Evolutionary conservation across 441 rosid genomes (phyloP).

Genomic region (Dalechampia spathulata): DNA sequence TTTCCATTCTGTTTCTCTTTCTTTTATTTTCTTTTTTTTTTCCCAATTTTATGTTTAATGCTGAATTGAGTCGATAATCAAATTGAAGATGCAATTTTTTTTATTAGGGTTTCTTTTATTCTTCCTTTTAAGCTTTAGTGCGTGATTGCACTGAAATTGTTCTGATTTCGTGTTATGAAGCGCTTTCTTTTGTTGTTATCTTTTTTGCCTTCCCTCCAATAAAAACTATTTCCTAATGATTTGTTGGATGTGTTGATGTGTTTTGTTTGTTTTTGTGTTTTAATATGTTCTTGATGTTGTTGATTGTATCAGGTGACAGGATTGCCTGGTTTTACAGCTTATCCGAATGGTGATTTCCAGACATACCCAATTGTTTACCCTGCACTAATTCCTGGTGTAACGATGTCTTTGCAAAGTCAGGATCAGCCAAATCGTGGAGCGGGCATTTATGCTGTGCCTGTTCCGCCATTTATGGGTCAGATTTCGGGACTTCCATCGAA

Average conservation of each 20-base stretch:
- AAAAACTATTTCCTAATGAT: too few relatives aligned
- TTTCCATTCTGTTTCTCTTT: not conserved
- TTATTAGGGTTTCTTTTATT: not conserved
- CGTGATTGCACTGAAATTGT: too few relatives aligned
- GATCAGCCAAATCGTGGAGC: constrained; percentile 61
- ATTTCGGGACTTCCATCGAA: constrained; percentile 56
- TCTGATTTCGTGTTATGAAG: too few relatives aligned
- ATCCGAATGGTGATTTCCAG: constrained; percentile 43
- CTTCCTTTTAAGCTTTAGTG: too few relatives aligned
- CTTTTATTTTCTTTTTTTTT: not conserved
- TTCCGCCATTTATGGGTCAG: constrained; percentile 48
- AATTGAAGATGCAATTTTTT: not conserved
- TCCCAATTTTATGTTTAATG: not conserved
- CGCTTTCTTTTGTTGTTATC: too few relatives aligned
- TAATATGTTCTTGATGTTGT: not conserved
- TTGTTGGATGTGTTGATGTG: too few relatives aligned
- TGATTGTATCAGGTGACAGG: constrained; percentile 38
- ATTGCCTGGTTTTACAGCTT: constrained; percentile 32
- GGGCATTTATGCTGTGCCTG: constrained; percentile 84
- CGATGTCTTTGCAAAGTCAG: constrained; percentile 38
- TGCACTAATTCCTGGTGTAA: constrained; percentile 33
- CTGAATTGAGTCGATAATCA: not conserved
- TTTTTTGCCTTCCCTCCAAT: too few relatives aligned
- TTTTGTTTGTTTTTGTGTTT: too few relatives aligned
- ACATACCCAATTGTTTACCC: constrained; percentile 65